These are phyloP conservation scores for Xerocomellus amylosporus DNA, from an alignment of 768 basidiomycete genomes.

Conservation along the genomic window DNA sequence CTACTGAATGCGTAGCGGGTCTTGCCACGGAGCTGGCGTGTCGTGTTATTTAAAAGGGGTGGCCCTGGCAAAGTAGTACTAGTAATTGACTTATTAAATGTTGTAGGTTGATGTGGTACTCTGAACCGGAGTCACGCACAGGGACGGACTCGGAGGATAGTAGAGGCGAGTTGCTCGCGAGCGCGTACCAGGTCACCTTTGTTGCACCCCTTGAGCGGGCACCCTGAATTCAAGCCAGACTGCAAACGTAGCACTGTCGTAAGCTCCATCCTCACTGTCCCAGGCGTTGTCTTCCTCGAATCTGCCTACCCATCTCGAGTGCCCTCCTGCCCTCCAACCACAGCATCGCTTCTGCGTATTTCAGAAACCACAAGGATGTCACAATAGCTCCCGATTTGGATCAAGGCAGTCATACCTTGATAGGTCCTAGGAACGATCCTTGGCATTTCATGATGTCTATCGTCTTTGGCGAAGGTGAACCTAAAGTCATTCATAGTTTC, in stretches of 20 bases:
- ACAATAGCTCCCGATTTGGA: not conserved
- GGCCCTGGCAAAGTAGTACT: too few species aligned
- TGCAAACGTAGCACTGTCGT: not conserved
- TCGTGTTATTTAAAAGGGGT: too few species aligned
- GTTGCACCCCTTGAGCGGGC: not conserved
- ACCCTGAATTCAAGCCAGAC: not conserved
- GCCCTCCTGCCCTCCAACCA: conserved; percentile 80
- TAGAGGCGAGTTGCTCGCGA: not conserved
- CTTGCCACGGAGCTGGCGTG: too few species aligned
- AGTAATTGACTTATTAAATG: too few species aligned
- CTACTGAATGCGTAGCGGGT: too few species aligned
- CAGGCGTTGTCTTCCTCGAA: conserved; percentile 39
- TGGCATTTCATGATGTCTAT: conserved; percentile 32
- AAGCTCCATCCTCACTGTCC: conserved; percentile 4
- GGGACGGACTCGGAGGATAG: not conserved
- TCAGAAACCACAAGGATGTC: conserved; percentile 8
- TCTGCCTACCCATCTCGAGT: conserved; percentile 65
- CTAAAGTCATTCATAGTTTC: conserved; percentile 73
- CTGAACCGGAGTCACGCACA: not conserved
- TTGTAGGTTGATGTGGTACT: too few species aligned
- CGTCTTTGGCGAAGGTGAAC: conserved; percentile 64
- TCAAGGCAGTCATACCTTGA: conserved; percentile 41
- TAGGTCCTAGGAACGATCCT: conserved; percentile 69
- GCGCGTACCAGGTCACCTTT: not conserved
- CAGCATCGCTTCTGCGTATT: conserved; percentile 68